Percentiles rank a stretch among this genome's conserved stretches.
These are phyloP conservation scores for Globisporangium splendens DNA, from an alignment of 352 stramenopile species.

Conservation along the genomic window DNA sequence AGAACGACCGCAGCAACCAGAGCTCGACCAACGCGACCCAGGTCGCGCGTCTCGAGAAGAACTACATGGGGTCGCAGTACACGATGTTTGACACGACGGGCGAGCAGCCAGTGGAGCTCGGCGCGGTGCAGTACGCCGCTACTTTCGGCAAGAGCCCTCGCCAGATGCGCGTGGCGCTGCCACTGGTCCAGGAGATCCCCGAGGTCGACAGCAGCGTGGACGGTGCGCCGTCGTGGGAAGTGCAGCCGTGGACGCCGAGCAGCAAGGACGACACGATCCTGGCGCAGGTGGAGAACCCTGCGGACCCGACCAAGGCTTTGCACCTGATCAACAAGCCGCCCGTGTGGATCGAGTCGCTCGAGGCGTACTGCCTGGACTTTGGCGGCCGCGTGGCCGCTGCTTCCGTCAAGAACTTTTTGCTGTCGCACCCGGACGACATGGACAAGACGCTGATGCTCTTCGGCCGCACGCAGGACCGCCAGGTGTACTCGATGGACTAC, in stretches of 20 bases:
- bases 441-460: slow-evolving; percentile 88
- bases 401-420: slow-evolving; percentile 88
- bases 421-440: slow-evolving; percentile 81
- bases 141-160: slow-evolving; percentile 85
- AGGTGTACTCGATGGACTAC: slow-evolving; percentile 90
- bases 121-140: slow-evolving; percentile 80
- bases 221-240: slow-evolving; percentile 43
- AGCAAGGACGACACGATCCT: slow-evolving; percentile 82
- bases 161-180: slow-evolving; percentile 79
- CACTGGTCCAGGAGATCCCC: slow-evolving; percentile 39
- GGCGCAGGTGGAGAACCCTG: slow-evolving; percentile 62
- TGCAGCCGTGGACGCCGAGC: slow-evolving; percentile 50
- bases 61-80: slow-evolving; percentile 88
- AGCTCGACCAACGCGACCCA: slow-evolving; percentile 27
- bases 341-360: slow-evolving; percentile 84
- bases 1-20: slow-evolving; percentile 19
- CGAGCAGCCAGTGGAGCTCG: slow-evolving; percentile 54
- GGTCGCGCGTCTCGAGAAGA: slow-evolving; percentile 79
- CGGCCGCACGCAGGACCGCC: slow-evolving; percentile 76
- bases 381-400: slow-evolving; percentile 57
- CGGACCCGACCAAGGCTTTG: slow-evolving; percentile 47
- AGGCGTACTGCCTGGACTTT: slow-evolving; percentile 88
- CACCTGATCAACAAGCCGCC: slow-evolving; percentile 86
- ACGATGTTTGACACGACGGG: slow-evolving; percentile 73
- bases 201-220: slow-evolving; percentile 40